Evolutionary conservation across 371 early-diverging fungal species (phyloP).

Genomic region (Rhizopus arrhizus): DNA sequence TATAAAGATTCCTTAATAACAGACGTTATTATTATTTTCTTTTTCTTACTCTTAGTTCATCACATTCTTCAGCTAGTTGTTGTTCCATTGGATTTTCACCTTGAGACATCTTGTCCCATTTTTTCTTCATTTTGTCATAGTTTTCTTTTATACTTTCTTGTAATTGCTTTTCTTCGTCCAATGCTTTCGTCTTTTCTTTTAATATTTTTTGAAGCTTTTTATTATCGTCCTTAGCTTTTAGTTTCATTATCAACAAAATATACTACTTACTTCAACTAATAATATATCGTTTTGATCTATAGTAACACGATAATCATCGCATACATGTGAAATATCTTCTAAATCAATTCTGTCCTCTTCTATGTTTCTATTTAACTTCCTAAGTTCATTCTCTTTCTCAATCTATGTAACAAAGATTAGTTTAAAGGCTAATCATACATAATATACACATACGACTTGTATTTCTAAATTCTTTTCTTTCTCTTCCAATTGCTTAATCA

Average conservation of each 20-base stretch:
- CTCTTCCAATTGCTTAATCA: constrained; percentile 77
- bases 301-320: constrained; percentile 25
- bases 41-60: constrained; percentile 43
- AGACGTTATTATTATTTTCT: neutral
- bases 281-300: constrained; percentile 23
- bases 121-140: constrained; percentile 57
- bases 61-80: constrained; percentile 50
- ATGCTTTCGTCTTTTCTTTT: constrained; percentile 56
- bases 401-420: constrained; percentile 3
- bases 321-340: constrained; percentile 26
- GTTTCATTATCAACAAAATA: constrained; percentile 14
- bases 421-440: neutral
- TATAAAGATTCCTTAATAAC: constrained; percentile 32
- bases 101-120: constrained; percentile 54
- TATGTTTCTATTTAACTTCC: constrained; percentile 19
- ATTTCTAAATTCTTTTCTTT: constrained; percentile 66
- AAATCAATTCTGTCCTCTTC: constrained; percentile 29
- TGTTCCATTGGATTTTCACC: constrained; percentile 58
- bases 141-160: constrained; percentile 59
- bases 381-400: constrained; percentile 23
- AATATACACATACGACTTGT: constrained; percentile 55
- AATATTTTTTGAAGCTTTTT: constrained; percentile 50
- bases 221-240: constrained; percentile 5
- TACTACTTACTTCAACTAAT: neutral
- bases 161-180: constrained; percentile 61